Base-by-base conservation (phyloP, 352 stramenopile species). In the Globisporangium perplexum region DNA sequence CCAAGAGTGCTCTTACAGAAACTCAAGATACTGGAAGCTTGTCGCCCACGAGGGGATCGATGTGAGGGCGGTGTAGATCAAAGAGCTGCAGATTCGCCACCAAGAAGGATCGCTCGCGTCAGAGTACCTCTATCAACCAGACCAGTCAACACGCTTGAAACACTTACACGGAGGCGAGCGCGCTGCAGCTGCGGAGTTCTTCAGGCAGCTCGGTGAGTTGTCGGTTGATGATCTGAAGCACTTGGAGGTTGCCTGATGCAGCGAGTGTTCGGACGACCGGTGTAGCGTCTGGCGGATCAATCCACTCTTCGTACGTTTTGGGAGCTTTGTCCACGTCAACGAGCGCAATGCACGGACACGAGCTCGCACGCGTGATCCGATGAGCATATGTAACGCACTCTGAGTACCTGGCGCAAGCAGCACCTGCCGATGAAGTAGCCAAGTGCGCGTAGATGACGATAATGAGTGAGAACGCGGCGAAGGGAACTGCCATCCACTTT, bases 191-290 rank as follows among this genome's bases (percentile, higher is more conserved):
- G 2, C 55, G 35, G 0, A 83, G 47, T n/a, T 71, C 53, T 0
- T 49, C 42, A 4, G 71, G 69, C 24, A 56, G 53, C 7, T 50
- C 47, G 0, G 41, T 17, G 4, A 85, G 30, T 0, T 47, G 50
- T 0, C 60, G 59, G 33, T 83, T 81, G 38, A 86, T 69, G 3
- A 83, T 24, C 14, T 75, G 72, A 22, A 83, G 41, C 6, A 68
- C 60, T 7, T 57, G 57, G 18, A 83, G 57, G n/a, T 69, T 50
- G 4, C 74, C 69, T 6, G 68, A 55, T 1, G 20, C 7, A 11
- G 71, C 52, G 1, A 80, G 45, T 3, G 23, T 42, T 15, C 63
- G 57, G 26, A 80, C 65, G 1, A 41, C 44, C 1, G 65, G 47
- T 1, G 65, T 70, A 4, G 61, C 58, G n/a, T 69, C 46, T 1